These are phyloP conservation scores for Pachysandra terminalis DNA, from an alignment of 164 flowering plant genomes.

Conservation along the genomic window DNA sequence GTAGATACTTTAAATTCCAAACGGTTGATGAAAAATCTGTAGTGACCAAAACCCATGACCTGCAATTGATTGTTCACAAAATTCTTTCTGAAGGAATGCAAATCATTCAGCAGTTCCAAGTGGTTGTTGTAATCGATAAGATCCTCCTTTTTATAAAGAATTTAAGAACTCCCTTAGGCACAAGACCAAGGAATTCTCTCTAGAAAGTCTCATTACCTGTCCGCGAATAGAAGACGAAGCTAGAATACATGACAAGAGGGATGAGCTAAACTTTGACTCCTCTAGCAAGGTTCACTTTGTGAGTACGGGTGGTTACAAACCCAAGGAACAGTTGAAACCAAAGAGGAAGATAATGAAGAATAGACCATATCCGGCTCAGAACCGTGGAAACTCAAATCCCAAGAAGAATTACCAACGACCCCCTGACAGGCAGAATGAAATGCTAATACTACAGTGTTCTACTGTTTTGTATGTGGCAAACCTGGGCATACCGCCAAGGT, in stretches of 20 bases:
- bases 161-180: constrained; percentile 8
- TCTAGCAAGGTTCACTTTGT: too few relatives aligned
- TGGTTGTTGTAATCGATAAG: constrained; percentile 12
- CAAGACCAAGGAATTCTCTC: constrained; percentile 10
- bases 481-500: background rate
- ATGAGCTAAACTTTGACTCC: background rate
- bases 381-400: too few relatives aligned
- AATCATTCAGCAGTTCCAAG: background rate
- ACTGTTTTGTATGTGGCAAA: constrained; percentile 8
- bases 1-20: constrained; percentile 4
- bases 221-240: constrained; percentile 13
- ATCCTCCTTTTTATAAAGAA: constrained; percentile 7
- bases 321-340: too few relatives aligned
- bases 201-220: constrained; percentile 3
- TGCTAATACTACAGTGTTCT: too few relatives aligned
- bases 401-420: too few relatives aligned
- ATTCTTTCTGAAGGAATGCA: background rate
- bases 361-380: too few relatives aligned
- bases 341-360: too few relatives aligned
- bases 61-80: constrained; percentile 2
- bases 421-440: too few relatives aligned
- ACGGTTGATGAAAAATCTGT: constrained; percentile 11
- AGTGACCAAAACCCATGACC: constrained; percentile 3
- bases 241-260: constrained; percentile 1
- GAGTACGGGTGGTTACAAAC: too few relatives aligned